These are phyloP conservation scores for Viola odorata DNA, from an alignment of 345 rosid species.

Conservation along the genomic window DNA sequence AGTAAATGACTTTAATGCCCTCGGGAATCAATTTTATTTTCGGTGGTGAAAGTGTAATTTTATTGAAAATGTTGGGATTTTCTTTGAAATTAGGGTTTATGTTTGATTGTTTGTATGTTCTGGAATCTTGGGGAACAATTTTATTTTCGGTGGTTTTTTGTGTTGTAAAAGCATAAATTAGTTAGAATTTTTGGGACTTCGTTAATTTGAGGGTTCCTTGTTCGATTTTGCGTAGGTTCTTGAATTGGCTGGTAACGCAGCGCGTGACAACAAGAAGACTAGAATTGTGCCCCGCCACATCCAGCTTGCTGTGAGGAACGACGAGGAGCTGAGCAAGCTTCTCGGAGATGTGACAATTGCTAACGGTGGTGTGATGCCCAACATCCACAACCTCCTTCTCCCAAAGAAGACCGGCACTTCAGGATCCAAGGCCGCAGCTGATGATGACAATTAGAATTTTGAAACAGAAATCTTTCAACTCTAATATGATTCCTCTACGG, in stretches of 20 bases:
- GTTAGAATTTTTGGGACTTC: neutral
- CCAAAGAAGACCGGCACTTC: neutral
- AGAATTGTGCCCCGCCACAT: neutral
- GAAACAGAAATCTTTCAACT: neutral
- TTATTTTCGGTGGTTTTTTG: neutral
- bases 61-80: neutral
- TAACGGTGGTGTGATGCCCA: neutral
- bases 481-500: neutral
- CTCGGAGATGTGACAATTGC: neutral
- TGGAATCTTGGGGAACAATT: neutral
- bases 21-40: neutral
- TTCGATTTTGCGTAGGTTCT: neutral
- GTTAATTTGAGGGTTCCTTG: neutral
- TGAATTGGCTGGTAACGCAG: neutral
- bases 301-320: neutral
- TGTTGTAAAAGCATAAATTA: neutral
- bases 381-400: neutral
- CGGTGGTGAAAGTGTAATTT: neutral
- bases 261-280: neutral
- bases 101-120: neutral
- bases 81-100: neutral
- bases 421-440: neutral
- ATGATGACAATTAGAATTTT: neutral
- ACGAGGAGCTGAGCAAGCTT: neutral
- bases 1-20: neutral